Evolutionary conservation across 495 filamentous ascomycete genomes (phyloP), one percentile per base, ranked within the genome.

Genomic region (Baudoinia panamericana): DNA sequence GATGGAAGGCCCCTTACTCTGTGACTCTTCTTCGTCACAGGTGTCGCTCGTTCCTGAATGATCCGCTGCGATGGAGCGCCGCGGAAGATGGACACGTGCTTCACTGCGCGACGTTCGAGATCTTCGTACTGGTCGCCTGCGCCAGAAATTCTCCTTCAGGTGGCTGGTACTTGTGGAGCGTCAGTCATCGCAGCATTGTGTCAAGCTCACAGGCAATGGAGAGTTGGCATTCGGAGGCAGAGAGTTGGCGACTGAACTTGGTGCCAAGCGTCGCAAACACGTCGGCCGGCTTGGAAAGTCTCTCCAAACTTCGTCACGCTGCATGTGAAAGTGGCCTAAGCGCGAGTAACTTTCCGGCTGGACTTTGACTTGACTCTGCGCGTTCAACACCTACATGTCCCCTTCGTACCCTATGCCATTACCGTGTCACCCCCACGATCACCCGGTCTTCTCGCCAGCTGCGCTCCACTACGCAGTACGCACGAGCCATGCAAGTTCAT

Each of bases 21-120:
- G n/a, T n/a, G n/a, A n/a, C n/a, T 28, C 26, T n/a, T n/a, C n/a
- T n/a, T 33, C 30, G 30, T 36, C 11, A 20, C 13, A 36, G 33
- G 6, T 5, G 6, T 16, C 18, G 30, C 30, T 32, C n/a, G 26
- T 28, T 28, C n/a, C 31, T 34, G 13, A 12, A 10, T 17, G 18
- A 15, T n/a, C n/a, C n/a, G 31, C 31, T 10, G 16, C 18, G 22
- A 34, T 19, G 31, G 31, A 34, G 13, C 16, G 31, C 13, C 13
- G 31, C 31, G 31, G 13, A 18, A 34, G 18, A 4, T 15, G 31
- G 18, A 19, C 31, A 19, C 15, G 31, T 34, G 31, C 4, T 8
- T 28, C 8, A 8, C n/a, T 8, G 26, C 8, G n/a, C 26, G 8
- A 8, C n/a, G n/a, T 28, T 28, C 26, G 26, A 8, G 26, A 8